Conservation (phyloP, 257 asterid genomes). For the Solanum bukasovii region DNA sequence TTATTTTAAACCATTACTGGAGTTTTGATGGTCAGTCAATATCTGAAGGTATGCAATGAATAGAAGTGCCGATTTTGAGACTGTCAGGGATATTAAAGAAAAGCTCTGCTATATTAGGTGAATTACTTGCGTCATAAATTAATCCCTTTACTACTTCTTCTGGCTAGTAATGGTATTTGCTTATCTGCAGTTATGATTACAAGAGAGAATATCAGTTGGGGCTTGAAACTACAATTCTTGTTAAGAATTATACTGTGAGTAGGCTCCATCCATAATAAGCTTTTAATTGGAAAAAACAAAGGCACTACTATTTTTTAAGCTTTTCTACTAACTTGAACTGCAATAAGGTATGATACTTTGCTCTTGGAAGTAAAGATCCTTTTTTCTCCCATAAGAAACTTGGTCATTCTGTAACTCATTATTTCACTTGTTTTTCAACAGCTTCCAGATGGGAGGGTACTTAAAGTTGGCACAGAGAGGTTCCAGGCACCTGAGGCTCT, state of each 20-base stretch:
- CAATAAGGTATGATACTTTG: not conserved
- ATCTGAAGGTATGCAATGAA: constrained; percentile 83
- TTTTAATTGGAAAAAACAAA: not conserved
- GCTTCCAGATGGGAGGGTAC: constrained; percentile 98
- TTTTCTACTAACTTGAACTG: not conserved
- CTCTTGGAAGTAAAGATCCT: not conserved
- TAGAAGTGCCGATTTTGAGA: constrained; percentile 85
- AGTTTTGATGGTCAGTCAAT: not conserved
- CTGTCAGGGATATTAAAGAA: constrained; percentile 91
- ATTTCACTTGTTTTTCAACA: constrained; percentile 11
- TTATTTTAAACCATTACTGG: not conserved
- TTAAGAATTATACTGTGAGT: constrained; percentile 94
- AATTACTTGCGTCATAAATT: not conserved
- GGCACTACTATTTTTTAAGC: not conserved
- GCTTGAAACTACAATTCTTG: constrained; percentile 92
- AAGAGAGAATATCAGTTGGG: constrained; percentile 98
- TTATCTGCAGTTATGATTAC: constrained; percentile 71
- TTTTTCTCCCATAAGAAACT: not conserved
- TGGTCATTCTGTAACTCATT: not conserved
- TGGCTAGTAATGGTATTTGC: not conserved
- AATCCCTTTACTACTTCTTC: not conserved
- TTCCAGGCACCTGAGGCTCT: constrained; percentile 99
- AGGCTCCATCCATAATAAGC: constrained; percentile 1
- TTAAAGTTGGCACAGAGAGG: constrained; percentile 91
- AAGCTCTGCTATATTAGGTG: constrained; percentile 94